A percentile compares a stretch with the other conserved stretches of the same genome.
phyloP scores from a whole-genome alignment of 805 yeast genomes.

The Myxozyma geophila region DNA sequence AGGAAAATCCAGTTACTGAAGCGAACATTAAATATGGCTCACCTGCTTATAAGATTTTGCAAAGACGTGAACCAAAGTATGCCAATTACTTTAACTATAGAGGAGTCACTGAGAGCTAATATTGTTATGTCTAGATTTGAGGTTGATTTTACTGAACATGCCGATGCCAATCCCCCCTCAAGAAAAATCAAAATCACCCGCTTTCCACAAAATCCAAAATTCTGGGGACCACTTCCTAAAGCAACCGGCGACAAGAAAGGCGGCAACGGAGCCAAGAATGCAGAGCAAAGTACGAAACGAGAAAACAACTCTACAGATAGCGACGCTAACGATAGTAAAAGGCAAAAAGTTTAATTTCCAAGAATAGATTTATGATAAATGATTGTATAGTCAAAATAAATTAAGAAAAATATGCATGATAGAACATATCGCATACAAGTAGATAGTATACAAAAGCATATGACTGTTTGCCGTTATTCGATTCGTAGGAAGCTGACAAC shows the following conservation, averaged over 20 bases:
- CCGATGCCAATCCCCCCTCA: constrained; percentile 61
- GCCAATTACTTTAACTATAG: background rate
- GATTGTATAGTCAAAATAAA: background rate
- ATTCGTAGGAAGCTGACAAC: constrained; percentile 56
- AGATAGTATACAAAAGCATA: too few relatives aligned
- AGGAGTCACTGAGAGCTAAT: constrained; percentile 25
- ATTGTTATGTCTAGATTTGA: constrained; percentile 33
- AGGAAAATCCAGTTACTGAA: constrained; percentile 48
- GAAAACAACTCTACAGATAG: background rate
- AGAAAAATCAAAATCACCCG: constrained; percentile 81
- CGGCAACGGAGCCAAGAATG: constrained; percentile 4
- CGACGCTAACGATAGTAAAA: constrained; percentile 1
- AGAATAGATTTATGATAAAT: background rate
- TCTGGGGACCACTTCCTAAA: constrained; percentile 97
- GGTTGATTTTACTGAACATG: constrained; percentile 62
- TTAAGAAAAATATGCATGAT: background rate
- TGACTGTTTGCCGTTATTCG: constrained; percentile 9
- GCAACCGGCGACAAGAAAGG: constrained; percentile 48
- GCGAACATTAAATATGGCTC: constrained; percentile 43
- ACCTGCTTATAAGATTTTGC: constrained; percentile 44
- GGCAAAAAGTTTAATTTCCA: background rate
- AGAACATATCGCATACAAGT: background rate
- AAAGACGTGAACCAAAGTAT: constrained; percentile 35
- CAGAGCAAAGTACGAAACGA: constrained; percentile 3
- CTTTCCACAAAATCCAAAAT: constrained; percentile 90